These are phyloP conservation scores for Leccinellum luteum DNA, from an alignment of 768 basidiomycete genomes.

Conservation along the genomic window DNA sequence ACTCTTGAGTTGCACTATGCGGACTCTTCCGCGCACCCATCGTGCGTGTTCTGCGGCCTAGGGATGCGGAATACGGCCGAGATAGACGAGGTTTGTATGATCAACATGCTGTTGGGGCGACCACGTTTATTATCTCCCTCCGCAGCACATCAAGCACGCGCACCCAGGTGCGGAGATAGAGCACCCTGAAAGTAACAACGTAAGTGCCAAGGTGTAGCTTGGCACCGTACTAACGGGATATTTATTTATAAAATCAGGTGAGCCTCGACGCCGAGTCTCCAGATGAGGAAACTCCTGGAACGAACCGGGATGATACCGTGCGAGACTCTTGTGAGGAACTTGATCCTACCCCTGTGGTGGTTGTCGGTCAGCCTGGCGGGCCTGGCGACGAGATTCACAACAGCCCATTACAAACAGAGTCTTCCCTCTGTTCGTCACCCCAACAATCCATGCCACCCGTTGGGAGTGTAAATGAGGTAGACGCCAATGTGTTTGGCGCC, in stretches of 20 bases:
- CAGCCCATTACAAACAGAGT: neutral
- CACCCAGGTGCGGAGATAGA: conserved; percentile 13
- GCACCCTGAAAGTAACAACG: neutral
- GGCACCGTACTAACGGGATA: conserved; percentile 2
- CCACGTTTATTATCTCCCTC: conserved; percentile 2
- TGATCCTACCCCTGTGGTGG: neutral
- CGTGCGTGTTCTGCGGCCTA: conserved; percentile 19
- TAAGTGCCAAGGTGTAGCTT: neutral
- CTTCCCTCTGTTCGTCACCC: neutral
- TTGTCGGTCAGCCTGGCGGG: neutral
- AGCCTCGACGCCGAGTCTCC: neutral
- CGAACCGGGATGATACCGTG: neutral
- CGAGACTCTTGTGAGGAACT: neutral
- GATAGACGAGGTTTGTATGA: conserved; percentile 22
- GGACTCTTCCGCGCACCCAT: conserved; percentile 21
- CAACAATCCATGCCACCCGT: neutral
- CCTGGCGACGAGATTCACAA: neutral
- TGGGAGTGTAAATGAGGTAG: neutral
- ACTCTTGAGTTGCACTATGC: conserved; percentile 23
- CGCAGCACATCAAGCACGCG: conserved; percentile 20
- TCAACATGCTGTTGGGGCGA: neutral
- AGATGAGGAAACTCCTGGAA: neutral
- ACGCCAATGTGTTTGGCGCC: neutral
- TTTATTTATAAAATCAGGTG: conserved; percentile 1
- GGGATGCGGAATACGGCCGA: conserved; percentile 13